These are phyloP conservation scores for Zanthoxylum bungeanum DNA, from an alignment of 345 rosid species.

Conservation along the genomic window DNA sequence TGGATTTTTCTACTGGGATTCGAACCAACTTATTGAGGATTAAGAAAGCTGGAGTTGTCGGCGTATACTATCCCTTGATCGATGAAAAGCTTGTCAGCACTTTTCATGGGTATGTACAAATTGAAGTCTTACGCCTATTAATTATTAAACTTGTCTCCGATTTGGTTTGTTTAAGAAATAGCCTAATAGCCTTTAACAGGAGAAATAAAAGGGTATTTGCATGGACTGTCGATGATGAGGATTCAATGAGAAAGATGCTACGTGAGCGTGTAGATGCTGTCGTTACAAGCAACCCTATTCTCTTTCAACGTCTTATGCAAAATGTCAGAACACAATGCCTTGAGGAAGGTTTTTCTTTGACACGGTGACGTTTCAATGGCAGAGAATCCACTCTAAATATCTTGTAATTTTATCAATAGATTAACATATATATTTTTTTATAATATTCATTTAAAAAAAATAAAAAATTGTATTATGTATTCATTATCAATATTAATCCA, in stretches of 20 bases:
- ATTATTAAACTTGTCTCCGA: no score
- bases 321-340: conserved; percentile 64
- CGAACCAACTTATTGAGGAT: conserved; percentile 65
- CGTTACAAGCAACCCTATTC: conserved; percentile 68
- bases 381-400: no score
- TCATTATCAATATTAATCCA: no score
- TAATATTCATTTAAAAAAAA: no score
- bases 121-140: neutral
- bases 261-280: conserved; percentile 62
- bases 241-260: conserved; percentile 73
- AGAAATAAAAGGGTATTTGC: conserved; percentile 70
- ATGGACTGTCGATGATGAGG: conserved; percentile 84
- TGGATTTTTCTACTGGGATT: conserved; percentile 55
- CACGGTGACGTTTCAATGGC: neutral
- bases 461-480: no score
- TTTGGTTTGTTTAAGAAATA: conserved; percentile 1
- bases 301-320: conserved; percentile 65
- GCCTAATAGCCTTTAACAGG: conserved; percentile 53
- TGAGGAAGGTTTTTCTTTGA: conserved; percentile 61
- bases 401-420: no score
- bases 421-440: no score
- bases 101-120: conserved; percentile 68
- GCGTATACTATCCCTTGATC: conserved; percentile 70
- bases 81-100: conserved; percentile 52
- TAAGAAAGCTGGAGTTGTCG: conserved; percentile 72